These are phyloP conservation scores for Blastomyces gilchristii DNA, from an alignment of 2,329 filamentous ascomycete genomes.

Conservation along the genomic window DNA sequence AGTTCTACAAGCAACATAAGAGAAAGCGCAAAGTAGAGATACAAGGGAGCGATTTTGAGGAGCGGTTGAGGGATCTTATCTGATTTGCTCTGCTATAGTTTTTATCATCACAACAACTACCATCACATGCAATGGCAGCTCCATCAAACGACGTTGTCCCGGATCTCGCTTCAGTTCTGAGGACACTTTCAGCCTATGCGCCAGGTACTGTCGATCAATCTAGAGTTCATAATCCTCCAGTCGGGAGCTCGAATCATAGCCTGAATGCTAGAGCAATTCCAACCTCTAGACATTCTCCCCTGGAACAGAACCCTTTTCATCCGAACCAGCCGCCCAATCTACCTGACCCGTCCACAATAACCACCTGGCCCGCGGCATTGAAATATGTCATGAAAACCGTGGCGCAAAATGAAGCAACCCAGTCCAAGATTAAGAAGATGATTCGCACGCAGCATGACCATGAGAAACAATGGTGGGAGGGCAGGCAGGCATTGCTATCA, in stretches of 20 bases:
- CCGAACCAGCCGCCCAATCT: neutral
- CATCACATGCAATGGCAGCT: conserved; percentile 10
- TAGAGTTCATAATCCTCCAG: neutral
- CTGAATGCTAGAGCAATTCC: conserved; percentile 6
- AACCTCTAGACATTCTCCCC: neutral
- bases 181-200: conserved; percentile 31
- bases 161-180: conserved; percentile 34
- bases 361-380: conserved; percentile 43
- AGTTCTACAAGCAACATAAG: neutral
- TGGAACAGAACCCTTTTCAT: neutral
- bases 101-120: conserved; percentile 3
- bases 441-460: conserved; percentile 54
- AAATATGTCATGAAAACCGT: conserved; percentile 43
- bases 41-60: neutral
- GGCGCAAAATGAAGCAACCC: conserved; percentile 35
- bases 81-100: neutral
- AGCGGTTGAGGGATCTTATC: neutral
- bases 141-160: conserved; percentile 21
- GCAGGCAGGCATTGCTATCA: conserved; percentile 41
- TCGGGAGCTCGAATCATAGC: conserved; percentile 4
- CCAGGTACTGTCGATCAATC: conserved; percentile 14
- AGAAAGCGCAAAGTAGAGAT: neutral
- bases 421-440: conserved; percentile 44
- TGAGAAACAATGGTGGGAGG: conserved; percentile 51
- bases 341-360: conserved; percentile 38